Evolutionary conservation across 73 alveolate genomes (phyloP), one percentile per base, ranked within the genome.

Genomic region (Breviolum minutum): DNA sequence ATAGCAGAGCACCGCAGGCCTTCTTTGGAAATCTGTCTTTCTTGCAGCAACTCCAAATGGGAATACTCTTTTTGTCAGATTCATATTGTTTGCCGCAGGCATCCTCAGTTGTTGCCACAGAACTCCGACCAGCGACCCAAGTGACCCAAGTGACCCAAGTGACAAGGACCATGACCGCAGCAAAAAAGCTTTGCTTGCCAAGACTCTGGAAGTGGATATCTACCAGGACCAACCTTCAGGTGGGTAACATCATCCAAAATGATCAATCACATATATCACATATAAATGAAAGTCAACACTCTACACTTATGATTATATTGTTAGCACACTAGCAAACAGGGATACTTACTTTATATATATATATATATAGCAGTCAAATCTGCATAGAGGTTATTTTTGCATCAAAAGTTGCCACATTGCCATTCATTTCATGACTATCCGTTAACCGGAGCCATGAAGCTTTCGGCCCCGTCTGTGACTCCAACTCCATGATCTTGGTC

Each of bases 1-100:
- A 40, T 40, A 40, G 5, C 54, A 40, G 11, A 40, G 5, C 54
- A 40, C 30, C 48, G 7, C 90, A 7, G 40, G 88, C 97, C 97
- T 90, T 90, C 97, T 90, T 90, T 62, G 87, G 97, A 73, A 90
- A 90, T 40, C 97, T 71, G n/a, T 90, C 97, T 63, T 90, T 90
- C 69, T 90, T 90, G 88, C 87, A 70, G 97, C 97, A 90, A 26
- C 97, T 90, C 88, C 88, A 90, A 29, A 81, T 69, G 63, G 97
- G 97, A 63, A 69, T 90, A 63, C 97, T 90, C 87, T 90, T 90
- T 81, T 90, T 90, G 68, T 90, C 97, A 11, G 97, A 90, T 61
- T 90, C 97, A 30, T 69, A 71, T 63, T 90, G 97, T 62, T 73
- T 71, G 88, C 97, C 97, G 29, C 84, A 73, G 61, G 97, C 97